These are phyloP conservation scores for Isatis tinctoria DNA, from an alignment of 345 rosid species.

Conservation along the genomic window DNA sequence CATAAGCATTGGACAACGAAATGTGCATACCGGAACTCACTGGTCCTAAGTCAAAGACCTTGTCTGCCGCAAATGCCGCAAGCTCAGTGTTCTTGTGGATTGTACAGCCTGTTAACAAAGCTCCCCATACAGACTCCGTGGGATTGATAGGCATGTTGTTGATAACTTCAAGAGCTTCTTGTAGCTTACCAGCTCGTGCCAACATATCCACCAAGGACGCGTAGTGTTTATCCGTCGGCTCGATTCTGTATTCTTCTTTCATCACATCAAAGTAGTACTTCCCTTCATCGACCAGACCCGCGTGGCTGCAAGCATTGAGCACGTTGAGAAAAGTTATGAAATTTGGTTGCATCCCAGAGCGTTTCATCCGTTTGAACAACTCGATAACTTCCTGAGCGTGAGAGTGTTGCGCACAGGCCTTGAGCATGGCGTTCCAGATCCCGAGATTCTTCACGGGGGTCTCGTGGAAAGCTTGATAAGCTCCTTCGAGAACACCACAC, in stretches of 20 bases:
- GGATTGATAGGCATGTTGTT: conserved; percentile 61
- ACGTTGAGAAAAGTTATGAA: conserved; percentile 71
- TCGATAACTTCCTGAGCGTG: conserved; percentile 43
- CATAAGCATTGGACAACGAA: conserved; percentile 70
- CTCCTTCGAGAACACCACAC: conserved; percentile 69
- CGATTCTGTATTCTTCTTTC: conserved; percentile 56
- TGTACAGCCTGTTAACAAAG: conserved; percentile 75
- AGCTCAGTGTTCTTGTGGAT: conserved; percentile 65
- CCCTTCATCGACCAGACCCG: conserved; percentile 72
- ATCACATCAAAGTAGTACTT: conserved; percentile 58
- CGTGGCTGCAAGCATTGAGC: conserved; percentile 89
- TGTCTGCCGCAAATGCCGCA: conserved; percentile 81
- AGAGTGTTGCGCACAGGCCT: conserved; percentile 77
- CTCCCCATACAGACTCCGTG: conserved; percentile 86
- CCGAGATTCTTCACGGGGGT: conserved; percentile 59
- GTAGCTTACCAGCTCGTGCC: conserved; percentile 76
- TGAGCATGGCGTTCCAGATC: conserved; percentile 86
- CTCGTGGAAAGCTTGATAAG: conserved; percentile 54
- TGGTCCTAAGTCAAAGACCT: conserved; percentile 55
- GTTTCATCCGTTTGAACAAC: conserved; percentile 60
- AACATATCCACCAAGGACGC: conserved; percentile 79
- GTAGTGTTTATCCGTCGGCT: conserved; percentile 76
- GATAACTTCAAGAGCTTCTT: conserved; percentile 60
- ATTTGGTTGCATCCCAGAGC: conserved; percentile 57
- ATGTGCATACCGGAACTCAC: conserved; percentile 75